Percentiles rank a stretch among this genome's conserved stretches.
These are phyloP conservation scores for Phytopythium mirpurense DNA, from an alignment of 352 stramenopile genomes.

Conservation along the genomic window DNA sequence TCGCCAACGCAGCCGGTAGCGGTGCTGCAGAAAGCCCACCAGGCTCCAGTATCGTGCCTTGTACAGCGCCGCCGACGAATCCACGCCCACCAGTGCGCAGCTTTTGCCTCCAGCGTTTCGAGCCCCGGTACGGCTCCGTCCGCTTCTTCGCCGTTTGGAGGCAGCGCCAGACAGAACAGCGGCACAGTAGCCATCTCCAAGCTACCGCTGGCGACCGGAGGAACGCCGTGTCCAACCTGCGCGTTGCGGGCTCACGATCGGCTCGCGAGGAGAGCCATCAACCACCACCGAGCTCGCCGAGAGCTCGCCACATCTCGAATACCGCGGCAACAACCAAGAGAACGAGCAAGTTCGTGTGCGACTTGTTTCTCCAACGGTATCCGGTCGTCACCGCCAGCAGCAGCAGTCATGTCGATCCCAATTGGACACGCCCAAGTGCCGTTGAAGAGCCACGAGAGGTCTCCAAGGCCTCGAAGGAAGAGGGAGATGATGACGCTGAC, in stretches of 20 bases:
- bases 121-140: constrained; percentile 20
- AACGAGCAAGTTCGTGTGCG: constrained; percentile 5
- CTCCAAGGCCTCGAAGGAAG: neutral
- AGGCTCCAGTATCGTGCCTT: too few relatives aligned
- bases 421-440: neutral
- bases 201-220: neutral
- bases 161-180: constrained; percentile 4
- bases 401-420: neutral
- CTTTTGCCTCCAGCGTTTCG: constrained; percentile 42
- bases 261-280: neutral
- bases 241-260: neutral
- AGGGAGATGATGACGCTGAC: neutral
- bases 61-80: too few relatives aligned
- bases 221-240: constrained; percentile 3
- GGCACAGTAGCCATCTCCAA: neutral
- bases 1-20: too few relatives aligned
- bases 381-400: too few relatives aligned
- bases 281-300: neutral
- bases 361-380: constrained; percentile 13
- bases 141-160: constrained; percentile 43
- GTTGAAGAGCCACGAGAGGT: neutral
- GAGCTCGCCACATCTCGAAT: neutral
- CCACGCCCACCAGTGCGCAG: neutral
- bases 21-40: too few relatives aligned
- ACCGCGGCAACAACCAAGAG: neutral